These are phyloP conservation scores for Rhizopus stolonifer DNA, from an alignment of 371 early-diverging fungal genomes.

Conservation along the genomic window DNA sequence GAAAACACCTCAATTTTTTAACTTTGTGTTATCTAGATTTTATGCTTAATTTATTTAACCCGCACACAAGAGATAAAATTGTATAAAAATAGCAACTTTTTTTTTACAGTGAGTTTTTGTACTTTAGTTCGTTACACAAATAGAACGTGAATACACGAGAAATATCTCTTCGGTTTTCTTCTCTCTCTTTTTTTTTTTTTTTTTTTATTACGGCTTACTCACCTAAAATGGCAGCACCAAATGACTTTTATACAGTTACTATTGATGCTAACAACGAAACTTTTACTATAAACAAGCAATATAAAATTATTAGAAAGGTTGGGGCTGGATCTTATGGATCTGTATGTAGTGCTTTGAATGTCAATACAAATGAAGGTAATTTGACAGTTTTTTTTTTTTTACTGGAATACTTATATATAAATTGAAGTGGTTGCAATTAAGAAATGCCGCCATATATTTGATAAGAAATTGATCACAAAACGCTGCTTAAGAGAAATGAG, in stretches of 20 bases:
- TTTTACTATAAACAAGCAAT: conserved; percentile 64
- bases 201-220: background rate
- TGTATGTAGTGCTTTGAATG: conserved; percentile 65
- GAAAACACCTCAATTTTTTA: background rate
- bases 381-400: background rate
- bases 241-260: conserved; percentile 35
- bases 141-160: background rate
- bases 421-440: conserved; percentile 72
- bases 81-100: background rate
- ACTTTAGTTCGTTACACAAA: background rate
- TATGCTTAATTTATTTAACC: conserved; percentile 16
- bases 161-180: conserved; percentile 4
- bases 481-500: conserved; percentile 76
- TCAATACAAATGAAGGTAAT: conserved; percentile 34
- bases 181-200: background rate
- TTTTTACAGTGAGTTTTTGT: background rate
- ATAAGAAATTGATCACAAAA: conserved; percentile 69
- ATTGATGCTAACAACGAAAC: conserved; percentile 45
- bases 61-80: too few relatives aligned
- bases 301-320: conserved; percentile 79
- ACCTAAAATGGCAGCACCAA: conserved; percentile 9
- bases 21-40: conserved; percentile 13
- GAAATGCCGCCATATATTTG: conserved; percentile 70
- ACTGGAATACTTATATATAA: background rate
- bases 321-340: conserved; percentile 93